Conservation (phyloP, 2,329 filamentous ascomycete species). For the Paecilomyces variotii region DNA sequence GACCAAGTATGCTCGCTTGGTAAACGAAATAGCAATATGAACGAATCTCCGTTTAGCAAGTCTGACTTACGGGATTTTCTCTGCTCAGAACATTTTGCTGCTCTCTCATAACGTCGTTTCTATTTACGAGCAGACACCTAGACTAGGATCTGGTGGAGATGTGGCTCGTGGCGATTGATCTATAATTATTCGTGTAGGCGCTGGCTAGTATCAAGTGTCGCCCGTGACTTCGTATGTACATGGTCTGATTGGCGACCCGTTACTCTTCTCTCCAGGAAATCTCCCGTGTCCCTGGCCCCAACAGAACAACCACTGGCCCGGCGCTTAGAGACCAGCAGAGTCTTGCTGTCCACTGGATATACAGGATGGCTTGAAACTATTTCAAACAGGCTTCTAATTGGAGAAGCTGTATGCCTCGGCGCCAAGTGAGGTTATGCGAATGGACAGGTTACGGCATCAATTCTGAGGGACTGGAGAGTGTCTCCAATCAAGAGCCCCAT, state of each 20-base stretch:
- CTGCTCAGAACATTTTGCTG: too few relatives aligned
- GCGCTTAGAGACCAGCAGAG: not conserved
- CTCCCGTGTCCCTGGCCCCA: not conserved
- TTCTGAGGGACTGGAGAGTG: not conserved
- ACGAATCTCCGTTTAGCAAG: not conserved
- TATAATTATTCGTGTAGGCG: not conserved
- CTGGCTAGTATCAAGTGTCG: not conserved
- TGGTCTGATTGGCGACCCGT: not conserved
- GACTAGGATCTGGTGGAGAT: not conserved
- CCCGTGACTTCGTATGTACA: not conserved
- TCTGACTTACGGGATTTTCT: too few relatives aligned
- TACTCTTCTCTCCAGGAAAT: too few relatives aligned
- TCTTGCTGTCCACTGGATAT: not conserved
- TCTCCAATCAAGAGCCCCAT: slow-evolving; percentile 3
- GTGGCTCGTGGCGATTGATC: not conserved
- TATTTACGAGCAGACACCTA: not conserved
- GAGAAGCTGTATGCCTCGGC: not conserved
- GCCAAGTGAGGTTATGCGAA: not conserved
- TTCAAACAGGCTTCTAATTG: not conserved
- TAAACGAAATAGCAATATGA: not conserved
- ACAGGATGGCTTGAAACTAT: not conserved
- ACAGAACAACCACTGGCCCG: not conserved
- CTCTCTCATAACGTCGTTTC: not conserved
- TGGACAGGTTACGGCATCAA: not conserved
- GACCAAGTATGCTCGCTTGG: not conserved